phyloP scores from a whole-genome alignment of 345 rosid genomes.

The Eutrema japonicum region DNA sequence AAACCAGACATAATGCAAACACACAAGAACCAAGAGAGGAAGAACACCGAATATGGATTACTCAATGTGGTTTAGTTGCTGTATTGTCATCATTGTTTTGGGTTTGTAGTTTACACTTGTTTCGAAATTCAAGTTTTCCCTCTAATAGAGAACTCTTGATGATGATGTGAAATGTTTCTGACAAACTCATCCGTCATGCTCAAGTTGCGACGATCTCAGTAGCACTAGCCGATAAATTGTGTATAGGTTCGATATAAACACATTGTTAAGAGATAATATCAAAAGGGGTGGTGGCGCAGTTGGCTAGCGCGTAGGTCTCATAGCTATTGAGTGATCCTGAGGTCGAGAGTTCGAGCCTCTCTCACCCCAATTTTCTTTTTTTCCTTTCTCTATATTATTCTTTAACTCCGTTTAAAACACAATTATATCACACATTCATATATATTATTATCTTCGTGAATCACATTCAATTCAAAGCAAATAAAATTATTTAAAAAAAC shows the following conservation, averaged over 20 bases:
- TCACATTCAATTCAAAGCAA: no score
- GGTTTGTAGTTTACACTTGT: constrained; percentile 32
- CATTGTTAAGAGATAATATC: rapidly evolving
- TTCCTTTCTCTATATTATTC: no score
- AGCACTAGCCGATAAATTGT: no score
- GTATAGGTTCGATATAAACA: neutral
- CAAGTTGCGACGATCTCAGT: neutral
- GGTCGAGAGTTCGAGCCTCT: constrained; percentile 98
- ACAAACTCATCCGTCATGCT: neutral
- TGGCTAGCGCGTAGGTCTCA: constrained; percentile 99
- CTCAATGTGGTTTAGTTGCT: constrained; percentile 16
- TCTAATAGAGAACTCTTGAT: neutral
- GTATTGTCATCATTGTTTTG: constrained; percentile 35
- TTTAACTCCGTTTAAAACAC: neutral
- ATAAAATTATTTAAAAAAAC: no score
- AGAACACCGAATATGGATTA: constrained; percentile 6
- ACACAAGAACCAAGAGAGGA: constrained; percentile 27
- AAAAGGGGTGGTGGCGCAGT: constrained; percentile 94
- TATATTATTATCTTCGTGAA: no score
- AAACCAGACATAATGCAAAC: constrained; percentile 20
- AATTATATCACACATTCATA: no score
- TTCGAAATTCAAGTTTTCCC: neutral
- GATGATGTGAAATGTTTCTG: neutral
- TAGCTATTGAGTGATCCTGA: constrained; percentile 88
- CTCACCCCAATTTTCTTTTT: constrained; percentile 65